Conservation (phyloP, 2,329 filamentous ascomycete genomes). For the Ophiocordyceps camponoti-leonardi region DNA sequence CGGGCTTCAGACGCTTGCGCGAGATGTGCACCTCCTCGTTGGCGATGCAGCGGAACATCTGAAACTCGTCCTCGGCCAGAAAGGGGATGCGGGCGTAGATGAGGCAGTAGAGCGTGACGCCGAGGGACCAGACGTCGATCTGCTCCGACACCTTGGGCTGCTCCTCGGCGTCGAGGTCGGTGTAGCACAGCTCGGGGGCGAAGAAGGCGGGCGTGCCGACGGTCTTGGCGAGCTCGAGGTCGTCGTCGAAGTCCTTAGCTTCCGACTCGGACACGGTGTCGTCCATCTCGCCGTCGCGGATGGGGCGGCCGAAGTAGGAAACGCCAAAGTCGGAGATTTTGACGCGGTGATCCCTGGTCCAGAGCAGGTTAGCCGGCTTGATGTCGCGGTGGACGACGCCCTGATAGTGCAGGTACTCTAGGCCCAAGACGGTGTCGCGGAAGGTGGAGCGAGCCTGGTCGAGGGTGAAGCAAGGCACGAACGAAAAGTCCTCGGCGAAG, state of each 20-base stretch:
- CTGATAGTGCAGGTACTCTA: slow-evolving; percentile 86
- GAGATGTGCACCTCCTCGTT: slow-evolving; percentile 89
- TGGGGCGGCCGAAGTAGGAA: slow-evolving; percentile 84
- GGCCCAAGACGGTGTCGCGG: slow-evolving; percentile 76
- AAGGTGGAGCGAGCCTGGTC: slow-evolving; percentile 71
- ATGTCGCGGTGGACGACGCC: slow-evolving; percentile 75
- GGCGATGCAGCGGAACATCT: slow-evolving; percentile 81
- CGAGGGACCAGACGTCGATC: slow-evolving; percentile 94
- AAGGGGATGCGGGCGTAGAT: slow-evolving; percentile 91
- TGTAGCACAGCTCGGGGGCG: slow-evolving; percentile 88
- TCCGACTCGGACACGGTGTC: slow-evolving; percentile 65
- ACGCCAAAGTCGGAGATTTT: slow-evolving; percentile 99
- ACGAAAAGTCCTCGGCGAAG: slow-evolving; percentile 75
- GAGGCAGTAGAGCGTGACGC: slow-evolving; percentile 89
- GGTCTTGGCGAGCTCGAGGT: slow-evolving; percentile 92
- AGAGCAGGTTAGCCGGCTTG: slow-evolving; percentile 79
- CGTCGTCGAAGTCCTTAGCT: slow-evolving; percentile 75
- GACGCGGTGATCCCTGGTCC: slow-evolving; percentile 68
- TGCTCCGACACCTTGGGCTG: slow-evolving; percentile 74
- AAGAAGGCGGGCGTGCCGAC: slow-evolving; percentile 97
- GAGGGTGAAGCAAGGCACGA: slow-evolving; percentile 84
- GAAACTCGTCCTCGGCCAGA: slow-evolving; percentile 77
- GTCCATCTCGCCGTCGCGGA: slow-evolving; percentile 64
- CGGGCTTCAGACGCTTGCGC: slow-evolving; percentile 60
- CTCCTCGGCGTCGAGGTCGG: slow-evolving; percentile 50